Percentiles rank a stretch among this genome's conserved stretches.
These are phyloP conservation scores for Brassica carinata DNA, from an alignment of 345 rosid species.

Conservation along the genomic window DNA sequence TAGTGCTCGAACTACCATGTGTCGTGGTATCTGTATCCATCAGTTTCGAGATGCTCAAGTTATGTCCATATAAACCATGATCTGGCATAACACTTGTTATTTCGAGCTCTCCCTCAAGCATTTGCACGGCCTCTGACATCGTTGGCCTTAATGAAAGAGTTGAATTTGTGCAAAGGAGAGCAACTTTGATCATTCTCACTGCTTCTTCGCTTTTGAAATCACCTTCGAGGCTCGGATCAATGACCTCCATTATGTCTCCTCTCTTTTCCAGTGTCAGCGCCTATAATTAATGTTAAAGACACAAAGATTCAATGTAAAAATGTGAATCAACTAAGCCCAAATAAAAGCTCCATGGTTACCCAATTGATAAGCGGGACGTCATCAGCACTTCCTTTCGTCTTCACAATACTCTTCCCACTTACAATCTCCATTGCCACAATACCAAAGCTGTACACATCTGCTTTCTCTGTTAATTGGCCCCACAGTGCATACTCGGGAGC, in stretches of 20 bases:
- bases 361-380: not conserved
- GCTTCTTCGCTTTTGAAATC: not conserved
- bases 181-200: not conserved
- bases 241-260: not conserved
- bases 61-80: not conserved
- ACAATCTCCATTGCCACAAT: not conserved
- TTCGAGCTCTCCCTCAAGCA: not conserved
- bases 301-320: not conserved
- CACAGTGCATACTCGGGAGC: not conserved
- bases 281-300: not conserved
- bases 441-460: not conserved
- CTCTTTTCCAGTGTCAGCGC: not conserved
- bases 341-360: not conserved
- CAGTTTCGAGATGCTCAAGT: not conserved
- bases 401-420: not conserved
- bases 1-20: not conserved
- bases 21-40: not conserved
- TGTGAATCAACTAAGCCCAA: not conserved
- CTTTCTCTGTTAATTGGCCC: not conserved
- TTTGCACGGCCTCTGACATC: not conserved
- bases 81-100: not conserved
- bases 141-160: not conserved
- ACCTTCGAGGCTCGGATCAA: not conserved
- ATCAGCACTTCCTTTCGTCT: not conserved
- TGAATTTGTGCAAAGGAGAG: not conserved